Percentiles rank a stretch among this genome's conserved stretches.
Conservation (phyloP, 768 basidiomycete species). For the Collybia mongolica region DNA sequence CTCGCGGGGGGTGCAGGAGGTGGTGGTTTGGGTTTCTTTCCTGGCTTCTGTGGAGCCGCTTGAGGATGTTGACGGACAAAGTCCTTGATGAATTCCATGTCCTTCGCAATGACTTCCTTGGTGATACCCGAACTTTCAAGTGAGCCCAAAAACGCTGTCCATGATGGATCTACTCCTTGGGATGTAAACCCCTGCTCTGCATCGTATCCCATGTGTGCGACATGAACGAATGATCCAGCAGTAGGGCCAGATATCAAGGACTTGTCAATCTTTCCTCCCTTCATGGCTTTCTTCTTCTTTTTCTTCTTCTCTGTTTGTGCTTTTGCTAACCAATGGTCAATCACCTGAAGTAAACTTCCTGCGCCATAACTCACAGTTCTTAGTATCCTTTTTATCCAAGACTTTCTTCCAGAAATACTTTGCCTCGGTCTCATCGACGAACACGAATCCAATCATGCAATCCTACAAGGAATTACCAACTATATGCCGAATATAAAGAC, state of each 20-base stretch:
- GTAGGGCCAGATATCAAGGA: conserved; percentile 87
- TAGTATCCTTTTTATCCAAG: conserved; percentile 57
- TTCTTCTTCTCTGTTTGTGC: conserved; percentile 44
- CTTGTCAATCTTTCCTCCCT: conserved; percentile 86
- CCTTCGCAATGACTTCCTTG: conserved; percentile 64
- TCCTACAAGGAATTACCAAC: conserved; percentile 44
- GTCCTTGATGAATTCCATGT: conserved; percentile 88
- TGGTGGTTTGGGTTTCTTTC: conserved; percentile 45
- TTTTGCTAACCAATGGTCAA: conserved; percentile 38
- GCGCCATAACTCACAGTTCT: conserved; percentile 40
- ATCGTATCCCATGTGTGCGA: conserved; percentile 96
- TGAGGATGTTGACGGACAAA: conserved; percentile 59
- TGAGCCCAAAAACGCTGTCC: conserved; percentile 70
- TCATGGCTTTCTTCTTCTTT: conserved; percentile 51
- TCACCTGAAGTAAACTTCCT: background rate
- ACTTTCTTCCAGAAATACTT: conserved; percentile 86
- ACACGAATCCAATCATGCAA: conserved; percentile 90
- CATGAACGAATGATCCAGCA: conserved; percentile 77
- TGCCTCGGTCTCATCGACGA: conserved; percentile 84
- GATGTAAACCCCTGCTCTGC: conserved; percentile 83
- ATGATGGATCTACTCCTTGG: conserved; percentile 85
- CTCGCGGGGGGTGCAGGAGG: conserved; percentile 58
- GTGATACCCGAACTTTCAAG: conserved; percentile 68
- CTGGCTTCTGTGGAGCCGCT: conserved; percentile 34
- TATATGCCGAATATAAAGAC: background rate